Conservation (phyloP, 495 filamentous ascomycete genomes). For the Penicillium goetzii region DNA sequence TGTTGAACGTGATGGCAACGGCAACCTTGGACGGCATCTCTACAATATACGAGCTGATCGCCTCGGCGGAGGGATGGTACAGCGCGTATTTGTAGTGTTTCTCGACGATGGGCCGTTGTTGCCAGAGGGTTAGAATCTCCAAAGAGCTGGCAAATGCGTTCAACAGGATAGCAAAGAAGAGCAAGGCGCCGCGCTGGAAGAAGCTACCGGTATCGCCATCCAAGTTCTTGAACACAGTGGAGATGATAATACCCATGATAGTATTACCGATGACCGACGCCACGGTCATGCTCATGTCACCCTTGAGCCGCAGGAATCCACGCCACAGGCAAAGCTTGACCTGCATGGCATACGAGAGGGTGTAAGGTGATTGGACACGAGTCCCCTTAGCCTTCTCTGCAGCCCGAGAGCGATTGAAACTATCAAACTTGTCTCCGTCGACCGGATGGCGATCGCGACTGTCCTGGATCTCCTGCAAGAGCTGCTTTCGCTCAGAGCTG, state of each 20-base stretch:
- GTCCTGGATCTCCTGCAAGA: conserved; percentile 49
- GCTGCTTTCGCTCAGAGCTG: conserved; percentile 51
- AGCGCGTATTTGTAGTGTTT: conserved; percentile 65
- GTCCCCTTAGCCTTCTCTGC: conserved; percentile 35
- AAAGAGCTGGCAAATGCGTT: conserved; percentile 52
- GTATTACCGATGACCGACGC: conserved; percentile 71
- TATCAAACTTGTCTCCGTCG: neutral
- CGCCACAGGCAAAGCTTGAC: conserved; percentile 49
- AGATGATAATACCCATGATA: conserved; percentile 76
- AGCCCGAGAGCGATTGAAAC: conserved; percentile 29
- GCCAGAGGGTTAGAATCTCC: conserved; percentile 61
- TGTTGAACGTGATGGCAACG: conserved; percentile 47
- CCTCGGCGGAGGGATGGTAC: conserved; percentile 62
- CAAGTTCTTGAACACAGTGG: conserved; percentile 75
- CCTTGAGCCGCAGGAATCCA: conserved; percentile 57
- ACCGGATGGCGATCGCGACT: conserved; percentile 1
- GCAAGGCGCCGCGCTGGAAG: conserved; percentile 61
- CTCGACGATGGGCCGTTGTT: conserved; percentile 61
- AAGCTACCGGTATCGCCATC: conserved; percentile 30
- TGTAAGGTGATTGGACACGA: conserved; percentile 42
- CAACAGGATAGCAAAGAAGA: conserved; percentile 84
- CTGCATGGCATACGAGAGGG: conserved; percentile 51
- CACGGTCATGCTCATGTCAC: conserved; percentile 72
- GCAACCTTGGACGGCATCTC: conserved; percentile 59
- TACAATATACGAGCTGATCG: conserved; percentile 55